Base-by-base conservation (phyloP, 2,329 filamentous ascomycete genomes). In the Ceratocystis cacaofunesta region DNA sequence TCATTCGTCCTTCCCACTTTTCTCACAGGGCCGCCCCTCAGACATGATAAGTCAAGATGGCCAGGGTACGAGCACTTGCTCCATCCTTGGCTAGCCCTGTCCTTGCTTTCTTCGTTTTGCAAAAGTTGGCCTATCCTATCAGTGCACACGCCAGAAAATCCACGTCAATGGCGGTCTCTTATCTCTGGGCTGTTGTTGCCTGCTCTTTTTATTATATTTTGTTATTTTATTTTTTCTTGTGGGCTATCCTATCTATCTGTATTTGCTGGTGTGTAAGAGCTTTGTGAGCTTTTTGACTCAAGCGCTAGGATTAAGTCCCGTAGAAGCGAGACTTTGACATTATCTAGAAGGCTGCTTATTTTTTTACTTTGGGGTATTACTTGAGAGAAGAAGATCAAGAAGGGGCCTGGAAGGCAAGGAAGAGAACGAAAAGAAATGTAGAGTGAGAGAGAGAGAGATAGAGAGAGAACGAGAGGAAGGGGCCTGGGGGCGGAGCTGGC, bases 71-170 rank as follows among this genome's bases (percentile, higher is more conserved):
- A 15, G 19, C 25, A 30, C 50, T 55, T 25, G 50, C 25, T 22
- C 50, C 25, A 30, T 25, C 5, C 22, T 28, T 55, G 22, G 50
- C 19, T 25, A 25, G 50, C 50, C 12, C 50, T 55, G 50, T 6
- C 50, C 50, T 55, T 55, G 22, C 50, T 28, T 55, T 22, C n/a
- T 52, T n/a, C 22, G 48, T 3, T n/a, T 28, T 15, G 50, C 1
- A 55, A 22, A 12, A 28, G 50, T 7, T 55, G 50, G 50, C 10
- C 50, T 55, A 30, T 55, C 50, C 50, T 55, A 30, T 55, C 50
- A 55, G 50, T 55, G 50, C 50, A 55, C 50, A 55, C 50, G 50
- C 50, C 50, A 55, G 50, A 10, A 19, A 55, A 55, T 55, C 50
- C 50, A 55, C 22, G 50, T 55, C 50, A 55, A 55, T 30, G 50